Conservation (phyloP, 2,329 filamentous ascomycete species). For the Corynespora cassiicola region DNA sequence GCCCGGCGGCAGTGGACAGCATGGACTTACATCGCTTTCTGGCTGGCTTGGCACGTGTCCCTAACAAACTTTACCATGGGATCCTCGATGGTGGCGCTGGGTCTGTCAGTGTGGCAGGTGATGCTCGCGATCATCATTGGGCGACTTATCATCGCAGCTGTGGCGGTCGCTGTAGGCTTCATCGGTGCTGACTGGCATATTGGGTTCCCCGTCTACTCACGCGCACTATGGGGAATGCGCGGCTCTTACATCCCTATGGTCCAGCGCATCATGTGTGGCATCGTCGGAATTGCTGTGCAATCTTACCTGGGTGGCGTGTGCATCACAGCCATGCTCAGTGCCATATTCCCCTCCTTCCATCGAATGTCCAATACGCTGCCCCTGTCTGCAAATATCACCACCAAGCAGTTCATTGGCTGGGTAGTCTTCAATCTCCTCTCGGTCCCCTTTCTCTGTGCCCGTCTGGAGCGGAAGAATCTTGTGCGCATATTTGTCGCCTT, state of each 20-base stretch:
- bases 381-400: conserved; percentile 41
- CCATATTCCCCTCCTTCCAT: conserved; percentile 39
- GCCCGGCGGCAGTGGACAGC: too few species aligned
- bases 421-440: conserved; percentile 46
- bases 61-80: too few species aligned
- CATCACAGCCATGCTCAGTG: conserved; percentile 42
- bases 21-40: too few species aligned
- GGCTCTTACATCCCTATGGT: conserved; percentile 46
- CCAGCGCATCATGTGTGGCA: too few species aligned
- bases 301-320: conserved; percentile 45
- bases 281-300: conserved; percentile 47
- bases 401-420: conserved; percentile 43
- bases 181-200: conserved; percentile 17
- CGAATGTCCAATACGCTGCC: conserved; percentile 44
- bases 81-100: conserved; percentile 10
- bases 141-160: conserved; percentile 4
- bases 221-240: conserved; percentile 23
- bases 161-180: conserved; percentile 4
- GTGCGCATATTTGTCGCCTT: conserved; percentile 33
- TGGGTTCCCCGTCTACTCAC: conserved; percentile 13
- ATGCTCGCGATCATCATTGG: conserved; percentile 14
- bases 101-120: conserved; percentile 11
- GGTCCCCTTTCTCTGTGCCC: conserved; percentile 52
- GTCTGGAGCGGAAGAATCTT: conserved; percentile 52
- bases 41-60: too few species aligned